A percentile compares a stretch with the other conserved stretches of the same genome.
Conservation (phyloP, 176 grass and related monocot genomes). For the Carex littledalei region DNA sequence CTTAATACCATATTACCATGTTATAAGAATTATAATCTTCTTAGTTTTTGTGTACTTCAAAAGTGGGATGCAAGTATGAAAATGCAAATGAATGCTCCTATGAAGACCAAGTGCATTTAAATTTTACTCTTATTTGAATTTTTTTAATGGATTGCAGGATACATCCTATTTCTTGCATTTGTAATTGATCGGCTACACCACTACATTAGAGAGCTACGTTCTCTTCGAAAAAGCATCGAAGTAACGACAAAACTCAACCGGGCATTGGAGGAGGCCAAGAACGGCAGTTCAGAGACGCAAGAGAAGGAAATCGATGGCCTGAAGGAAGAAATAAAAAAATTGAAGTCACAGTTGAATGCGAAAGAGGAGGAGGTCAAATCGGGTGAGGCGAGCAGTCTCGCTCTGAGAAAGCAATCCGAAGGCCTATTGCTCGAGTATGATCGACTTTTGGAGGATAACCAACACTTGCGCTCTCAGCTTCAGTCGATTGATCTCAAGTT, state of each 20-base stretch:
- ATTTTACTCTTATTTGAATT: conserved; percentile 1
- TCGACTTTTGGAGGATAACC: conserved; percentile 64
- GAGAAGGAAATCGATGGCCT: conserved; percentile 47
- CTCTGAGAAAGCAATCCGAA: conserved; percentile 70
- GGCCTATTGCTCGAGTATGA: conserved; percentile 70
- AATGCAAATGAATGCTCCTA: background rate
- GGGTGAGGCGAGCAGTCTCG: conserved; percentile 32
- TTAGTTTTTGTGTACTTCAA: background rate
- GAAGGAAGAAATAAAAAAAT: conserved; percentile 41
- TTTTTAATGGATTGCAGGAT: conserved; percentile 44
- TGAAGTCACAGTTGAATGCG: conserved; percentile 37
- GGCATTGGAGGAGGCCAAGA: conserved; percentile 61
- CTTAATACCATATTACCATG: background rate
- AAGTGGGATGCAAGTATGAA: background rate
- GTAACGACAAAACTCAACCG: conserved; percentile 51
- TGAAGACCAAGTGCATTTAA: background rate
- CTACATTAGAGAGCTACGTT: conserved; percentile 62
- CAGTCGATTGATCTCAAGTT: conserved; percentile 43
- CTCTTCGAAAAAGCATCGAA: conserved; percentile 58
- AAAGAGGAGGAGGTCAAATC: conserved; percentile 53
- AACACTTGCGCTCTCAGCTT: conserved; percentile 45
- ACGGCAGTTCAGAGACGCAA: conserved; percentile 23
- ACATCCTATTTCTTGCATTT: conserved; percentile 65
- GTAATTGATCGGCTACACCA: conserved; percentile 73
- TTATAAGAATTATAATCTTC: background rate